Conservation (phyloP, 1,139 yeast genomes). For the Saccharomyces hybrid region DNA sequence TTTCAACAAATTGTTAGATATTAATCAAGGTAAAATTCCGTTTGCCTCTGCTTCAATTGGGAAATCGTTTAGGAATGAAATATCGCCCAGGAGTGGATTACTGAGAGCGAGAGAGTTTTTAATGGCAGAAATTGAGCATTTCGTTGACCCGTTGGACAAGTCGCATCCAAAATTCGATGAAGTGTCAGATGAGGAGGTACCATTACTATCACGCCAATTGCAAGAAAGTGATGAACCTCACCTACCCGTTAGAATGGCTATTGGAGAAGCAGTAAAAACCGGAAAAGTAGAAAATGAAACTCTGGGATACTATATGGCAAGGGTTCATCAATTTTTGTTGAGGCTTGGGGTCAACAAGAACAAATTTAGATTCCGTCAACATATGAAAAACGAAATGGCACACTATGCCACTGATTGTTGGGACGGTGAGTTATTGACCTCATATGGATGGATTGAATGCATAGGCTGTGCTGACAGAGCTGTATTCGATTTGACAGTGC, state of each 20-base stretch:
- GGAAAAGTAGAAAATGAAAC: conserved; percentile 96
- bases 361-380: conserved; percentile 94
- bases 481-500: conserved; percentile 94
- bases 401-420: conserved; percentile 99
- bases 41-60: conserved; percentile 98
- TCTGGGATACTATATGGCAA: conserved; percentile 89
- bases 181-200: conserved; percentile 63
- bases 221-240: conserved; percentile 81
- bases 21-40: conserved; percentile 94
- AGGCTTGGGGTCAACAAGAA: conserved; percentile 84
- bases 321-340: conserved; percentile 76
- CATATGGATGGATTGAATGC: conserved; percentile 99
- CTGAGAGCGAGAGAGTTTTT: conserved; percentile 96
- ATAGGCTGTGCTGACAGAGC: conserved; percentile 99
- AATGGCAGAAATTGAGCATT: conserved; percentile 99
- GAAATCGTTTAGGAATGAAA: conserved; percentile 96
- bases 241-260: conserved; percentile 46
- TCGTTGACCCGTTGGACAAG: conserved; percentile 87
- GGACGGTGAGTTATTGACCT: conserved; percentile 96
- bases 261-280: conserved; percentile 82
- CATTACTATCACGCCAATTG: conserved; percentile 74
- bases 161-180: conserved; percentile 71
- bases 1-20: conserved; percentile 86
- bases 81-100: conserved; percentile 95
- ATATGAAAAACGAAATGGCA: conserved; percentile 98